Evolutionary conservation across 345 rosid species (phyloP), one percentile per base, ranked within the genome.

Genomic region (Gossypium raimondii): DNA sequence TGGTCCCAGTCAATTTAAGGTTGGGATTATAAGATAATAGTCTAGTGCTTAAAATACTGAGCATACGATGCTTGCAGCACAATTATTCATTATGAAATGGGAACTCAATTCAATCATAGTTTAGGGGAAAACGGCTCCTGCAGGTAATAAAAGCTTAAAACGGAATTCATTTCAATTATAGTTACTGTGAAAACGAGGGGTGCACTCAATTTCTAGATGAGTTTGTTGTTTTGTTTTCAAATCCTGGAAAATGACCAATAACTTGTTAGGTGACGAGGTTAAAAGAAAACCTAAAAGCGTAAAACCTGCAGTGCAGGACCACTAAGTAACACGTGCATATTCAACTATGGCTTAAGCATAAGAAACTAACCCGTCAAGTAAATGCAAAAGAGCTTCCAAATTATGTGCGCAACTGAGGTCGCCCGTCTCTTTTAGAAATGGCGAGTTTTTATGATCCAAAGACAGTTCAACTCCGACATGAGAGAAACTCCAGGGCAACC

Each of bases 381-480:
- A 76, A 78, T 93, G 98, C 77, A 93, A 75, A 52, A 66, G 86
- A 62, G 94, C 96, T 65, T 94, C 97, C 70, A 94, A 81, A 75
- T 94, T 88, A 77, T 94, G 98, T 3, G 91, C 82, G 45, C 83
- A 84, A 12, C 57, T 83, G 6, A 81, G 86, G 63, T 90, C 93
- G 0, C 44, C 79, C n/a, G 85, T 82, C 0, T 79, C 81, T 45
- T 92, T 88, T 74, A 93, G 78, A 51, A 90, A 93, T 5, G 96
- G 94, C 8, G 98, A 94, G 73, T 81, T 80, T 57, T 70, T 85
- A 10, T 90, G 96, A 77, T 90, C 90, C 11, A 94, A 60, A 16
- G 77, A 81, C 75, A 94, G 67, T 86, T 90, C 94, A 76, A 82
- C 92, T 18, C 98, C 97, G 3, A 89, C 93, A 27, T 94, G 97